These are phyloP conservation scores for Craspedostauros australis DNA, from an alignment of 108 stramenopile species.

Conservation along the genomic window DNA sequence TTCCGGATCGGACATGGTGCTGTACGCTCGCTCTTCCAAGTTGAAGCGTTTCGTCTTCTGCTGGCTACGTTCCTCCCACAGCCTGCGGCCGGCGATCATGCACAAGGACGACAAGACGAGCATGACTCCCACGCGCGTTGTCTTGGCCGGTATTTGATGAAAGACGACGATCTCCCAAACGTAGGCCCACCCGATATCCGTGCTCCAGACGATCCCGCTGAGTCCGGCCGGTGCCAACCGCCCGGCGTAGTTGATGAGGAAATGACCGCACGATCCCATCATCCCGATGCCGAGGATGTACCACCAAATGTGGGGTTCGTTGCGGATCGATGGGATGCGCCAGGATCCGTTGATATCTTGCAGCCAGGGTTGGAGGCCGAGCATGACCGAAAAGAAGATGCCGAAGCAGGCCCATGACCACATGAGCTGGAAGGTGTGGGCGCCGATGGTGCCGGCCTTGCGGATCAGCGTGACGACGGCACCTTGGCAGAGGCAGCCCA, in stretches of 20 bases:
- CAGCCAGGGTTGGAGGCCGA: too few species aligned
- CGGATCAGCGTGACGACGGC: slow-evolving; percentile 35
- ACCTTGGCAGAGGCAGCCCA: slow-evolving; percentile 24
- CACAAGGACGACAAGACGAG: slow-evolving; percentile 18
- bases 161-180: slow-evolving; percentile 21
- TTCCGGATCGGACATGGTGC: too few species aligned
- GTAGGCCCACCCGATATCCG: slow-evolving; percentile 35
- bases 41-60: too few species aligned
- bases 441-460: slow-evolving; percentile 34
- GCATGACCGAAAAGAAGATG: slow-evolving; percentile 26
- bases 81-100: too few species aligned
- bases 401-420: slow-evolving; percentile 40
- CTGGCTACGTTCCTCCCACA: too few species aligned
- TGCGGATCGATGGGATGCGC: slow-evolving; percentile 8
- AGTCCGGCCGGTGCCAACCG: slow-evolving; percentile 31
- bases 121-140: slow-evolving; percentile 15
- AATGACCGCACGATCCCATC: slow-evolving; percentile 25
- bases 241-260: slow-evolving; percentile 36
- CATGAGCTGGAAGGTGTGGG: slow-evolving; percentile 41
- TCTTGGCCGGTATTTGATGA: slow-evolving; percentile 9
- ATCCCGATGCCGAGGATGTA: slow-evolving; percentile 19
- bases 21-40: too few species aligned
- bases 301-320: too few species aligned
- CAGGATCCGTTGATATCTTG: slow-evolving; percentile 11
- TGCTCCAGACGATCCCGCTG: slow-evolving; percentile 18